phyloP scores from a whole-genome alignment of 1,284 basidiomycete species.

The Leccinum variabile region DNA sequence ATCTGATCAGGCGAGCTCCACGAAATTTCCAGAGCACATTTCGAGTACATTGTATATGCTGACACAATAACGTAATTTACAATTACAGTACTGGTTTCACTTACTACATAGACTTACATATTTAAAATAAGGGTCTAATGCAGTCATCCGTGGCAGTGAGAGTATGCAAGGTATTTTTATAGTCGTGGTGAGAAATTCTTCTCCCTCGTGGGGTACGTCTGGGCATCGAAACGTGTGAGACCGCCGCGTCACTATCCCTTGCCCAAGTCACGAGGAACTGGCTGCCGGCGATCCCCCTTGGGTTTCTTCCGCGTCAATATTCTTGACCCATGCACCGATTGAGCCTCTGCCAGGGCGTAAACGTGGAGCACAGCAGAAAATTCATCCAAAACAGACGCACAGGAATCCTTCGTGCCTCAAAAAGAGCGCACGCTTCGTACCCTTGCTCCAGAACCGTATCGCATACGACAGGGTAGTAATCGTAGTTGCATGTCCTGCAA shows the following conservation, averaged over 20 bases:
- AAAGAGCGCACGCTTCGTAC: constrained; percentile 95
- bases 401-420: constrained; percentile 98
- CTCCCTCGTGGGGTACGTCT: constrained; percentile 25
- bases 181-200: constrained; percentile 19
- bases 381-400: constrained; percentile 50
- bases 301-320: constrained; percentile 59
- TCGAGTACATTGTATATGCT: constrained; percentile 6
- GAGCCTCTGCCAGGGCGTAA: constrained; percentile 58
- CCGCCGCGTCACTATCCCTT: not conserved
- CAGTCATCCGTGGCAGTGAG: constrained; percentile 20
- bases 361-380: constrained; percentile 3
- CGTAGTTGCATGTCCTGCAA: constrained; percentile 89
- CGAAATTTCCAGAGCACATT: not conserved
- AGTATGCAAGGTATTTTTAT: constrained; percentile 29
- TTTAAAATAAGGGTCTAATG: constrained; percentile 15
- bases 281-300: constrained; percentile 12
- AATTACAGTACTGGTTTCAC: constrained; percentile 17
- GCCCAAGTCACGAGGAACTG: constrained; percentile 11
- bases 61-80: constrained; percentile 23
- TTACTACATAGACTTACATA: not conserved
- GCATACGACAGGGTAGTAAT: constrained; percentile 98
- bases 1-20: constrained; percentile 3
- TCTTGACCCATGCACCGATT: constrained; percentile 96
- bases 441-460: constrained; percentile 99
- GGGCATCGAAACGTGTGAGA: constrained; percentile 13